Evolutionary conservation across 208 protist genomes (phyloP).

Genomic region (Porcisia hertigi): DNA sequence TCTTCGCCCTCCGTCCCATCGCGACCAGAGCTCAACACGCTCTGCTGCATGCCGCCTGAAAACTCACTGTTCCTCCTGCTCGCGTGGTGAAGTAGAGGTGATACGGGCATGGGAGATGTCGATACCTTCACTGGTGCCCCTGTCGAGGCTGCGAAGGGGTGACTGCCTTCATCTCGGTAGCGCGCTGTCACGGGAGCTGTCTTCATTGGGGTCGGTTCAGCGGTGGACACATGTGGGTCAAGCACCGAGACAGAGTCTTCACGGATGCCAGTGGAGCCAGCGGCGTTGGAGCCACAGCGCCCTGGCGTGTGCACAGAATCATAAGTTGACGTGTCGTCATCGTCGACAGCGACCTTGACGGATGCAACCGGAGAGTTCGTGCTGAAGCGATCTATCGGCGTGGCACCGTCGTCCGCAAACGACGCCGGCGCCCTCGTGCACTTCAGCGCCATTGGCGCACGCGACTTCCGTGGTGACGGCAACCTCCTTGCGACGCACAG

Average conservation of each 20-base stretch:
- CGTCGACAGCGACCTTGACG: not conserved
- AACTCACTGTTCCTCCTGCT: not conserved
- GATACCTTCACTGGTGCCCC: not conserved
- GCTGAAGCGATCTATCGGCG: constrained; percentile 5
- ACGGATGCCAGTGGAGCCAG: constrained; percentile 5
- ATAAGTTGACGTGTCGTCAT: not conserved
- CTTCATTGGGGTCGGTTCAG: constrained; percentile 48
- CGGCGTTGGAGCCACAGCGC: constrained; percentile 2
- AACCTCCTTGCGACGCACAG: not conserved
- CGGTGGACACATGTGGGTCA: constrained; percentile 37
- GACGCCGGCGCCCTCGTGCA: not conserved
- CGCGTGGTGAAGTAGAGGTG: not conserved
- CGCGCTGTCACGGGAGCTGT: constrained; percentile 27
- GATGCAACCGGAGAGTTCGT: constrained; percentile 11
- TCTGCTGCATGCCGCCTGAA: not conserved
- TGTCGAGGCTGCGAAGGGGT: not conserved
- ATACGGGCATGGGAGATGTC: not conserved
- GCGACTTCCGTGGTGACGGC: not conserved
- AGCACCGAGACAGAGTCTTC: constrained; percentile 21
- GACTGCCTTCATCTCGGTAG: constrained; percentile 24
- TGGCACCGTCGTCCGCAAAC: not conserved
- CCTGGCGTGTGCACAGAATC: constrained; percentile 6
- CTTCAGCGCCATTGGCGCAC: not conserved
- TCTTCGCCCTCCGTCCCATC: not conserved
- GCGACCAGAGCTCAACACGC: not conserved